Evolutionary conservation across 768 basidiomycete genomes (phyloP).

Genomic region (Lactarius psammicola): DNA sequence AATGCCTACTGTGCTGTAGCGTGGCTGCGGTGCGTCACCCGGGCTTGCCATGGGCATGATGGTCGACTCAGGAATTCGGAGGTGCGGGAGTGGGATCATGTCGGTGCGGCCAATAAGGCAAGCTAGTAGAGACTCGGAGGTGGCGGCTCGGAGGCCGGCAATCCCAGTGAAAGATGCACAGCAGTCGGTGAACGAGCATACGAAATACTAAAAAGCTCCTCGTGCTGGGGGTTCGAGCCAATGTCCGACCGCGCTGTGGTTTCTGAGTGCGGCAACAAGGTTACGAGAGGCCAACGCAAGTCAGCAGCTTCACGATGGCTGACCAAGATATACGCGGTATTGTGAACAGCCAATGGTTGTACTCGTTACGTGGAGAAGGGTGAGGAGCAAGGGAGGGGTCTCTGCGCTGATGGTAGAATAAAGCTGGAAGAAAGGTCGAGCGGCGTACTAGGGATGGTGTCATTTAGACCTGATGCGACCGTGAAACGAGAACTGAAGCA

Average conservation of each 20-base stretch:
- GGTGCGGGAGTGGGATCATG: not conserved
- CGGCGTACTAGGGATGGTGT: too few relatives aligned
- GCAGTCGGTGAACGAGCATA: not conserved
- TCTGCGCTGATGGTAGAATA: not conserved
- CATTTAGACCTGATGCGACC: not conserved
- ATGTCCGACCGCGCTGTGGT: not conserved
- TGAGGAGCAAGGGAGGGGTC: not conserved
- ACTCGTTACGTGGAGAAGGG: not conserved
- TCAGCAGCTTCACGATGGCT: not conserved
- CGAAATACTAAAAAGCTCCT: not conserved
- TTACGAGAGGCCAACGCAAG: too few relatives aligned
- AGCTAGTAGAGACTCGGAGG: too few relatives aligned
- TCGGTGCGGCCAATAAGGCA: not conserved
- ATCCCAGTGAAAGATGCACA: not conserved
- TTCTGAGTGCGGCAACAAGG: not conserved
- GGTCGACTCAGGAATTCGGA: too few relatives aligned
- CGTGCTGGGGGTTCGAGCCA: not conserved
- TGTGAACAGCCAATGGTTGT: not conserved
- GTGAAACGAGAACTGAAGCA: not conserved
- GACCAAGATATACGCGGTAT: too few relatives aligned
- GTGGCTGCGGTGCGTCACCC: not conserved
- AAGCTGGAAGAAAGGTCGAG: too few relatives aligned
- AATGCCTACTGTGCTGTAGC: too few relatives aligned
- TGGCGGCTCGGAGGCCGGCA: not conserved
- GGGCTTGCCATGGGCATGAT: not conserved